These are phyloP conservation scores for Brassica rapa DNA, from an alignment of 345 rosid genomes.

Conservation along the genomic window DNA sequence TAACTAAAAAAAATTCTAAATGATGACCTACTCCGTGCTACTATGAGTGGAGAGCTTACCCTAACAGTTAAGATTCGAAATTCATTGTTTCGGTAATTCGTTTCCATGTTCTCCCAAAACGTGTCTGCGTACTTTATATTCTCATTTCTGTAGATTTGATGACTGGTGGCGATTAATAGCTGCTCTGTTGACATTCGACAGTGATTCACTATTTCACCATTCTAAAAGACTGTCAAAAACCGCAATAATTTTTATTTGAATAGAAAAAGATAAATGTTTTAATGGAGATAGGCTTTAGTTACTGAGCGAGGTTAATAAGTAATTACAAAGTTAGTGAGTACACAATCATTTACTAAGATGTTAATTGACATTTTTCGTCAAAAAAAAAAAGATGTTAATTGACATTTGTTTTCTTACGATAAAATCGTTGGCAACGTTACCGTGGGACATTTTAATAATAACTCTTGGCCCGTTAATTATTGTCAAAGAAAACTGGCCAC, in stretches of 20 bases:
- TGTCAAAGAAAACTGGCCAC: background rate
- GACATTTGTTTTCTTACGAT: background rate
- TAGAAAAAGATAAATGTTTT: background rate
- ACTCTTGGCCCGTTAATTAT: background rate
- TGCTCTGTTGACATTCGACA: too few relatives aligned
- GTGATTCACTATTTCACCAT: too few relatives aligned
- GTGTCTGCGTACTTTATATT: background rate
- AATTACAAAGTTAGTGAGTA: too few relatives aligned
- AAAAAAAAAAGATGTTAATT: too few relatives aligned
- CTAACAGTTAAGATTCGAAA: background rate
- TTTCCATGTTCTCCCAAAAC: background rate
- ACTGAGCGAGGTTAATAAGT: too few relatives aligned
- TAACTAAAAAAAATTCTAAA: too few relatives aligned
- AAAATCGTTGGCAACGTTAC: background rate
- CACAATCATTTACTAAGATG: too few relatives aligned
- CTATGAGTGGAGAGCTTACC: background rate
- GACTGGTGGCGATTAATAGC: background rate
- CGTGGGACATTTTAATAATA: background rate
- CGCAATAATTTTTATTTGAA: background rate
- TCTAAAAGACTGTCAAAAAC: too few relatives aligned
- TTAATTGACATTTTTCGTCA: background rate
- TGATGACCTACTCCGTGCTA: background rate
- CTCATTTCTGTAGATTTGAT: background rate
- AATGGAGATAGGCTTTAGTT: background rate
- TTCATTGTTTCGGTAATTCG: background rate